Evolutionary conservation across 23 red algal species (phyloP), one percentile per base, ranked within the genome.

Genomic region (Gracilaria gracilis): DNA sequence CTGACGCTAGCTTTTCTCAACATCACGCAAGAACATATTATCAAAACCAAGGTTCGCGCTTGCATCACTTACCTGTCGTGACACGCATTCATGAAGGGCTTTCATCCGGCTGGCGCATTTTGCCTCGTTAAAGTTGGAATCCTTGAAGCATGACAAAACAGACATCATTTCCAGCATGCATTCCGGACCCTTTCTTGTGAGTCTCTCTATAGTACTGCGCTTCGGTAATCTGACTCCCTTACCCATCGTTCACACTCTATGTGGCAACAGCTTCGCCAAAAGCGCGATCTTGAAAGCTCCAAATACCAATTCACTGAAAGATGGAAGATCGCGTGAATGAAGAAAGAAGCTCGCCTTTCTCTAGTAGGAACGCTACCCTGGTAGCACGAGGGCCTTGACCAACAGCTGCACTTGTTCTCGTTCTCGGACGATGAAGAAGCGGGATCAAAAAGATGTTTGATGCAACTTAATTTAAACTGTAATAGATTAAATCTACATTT

Each of bases 171-270:
- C 93, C 15, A 55, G 34, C 48, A 85, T 51, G 55, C 93, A 95
- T 75, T 82, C 83, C 14, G 93, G 50, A 14, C 75, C 49, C 58
- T 49, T 89, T 33, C 62, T 55, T 20, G 86, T 90, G 36, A 95
- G 64, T 6, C 93, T 83, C 50, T 95, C 93, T 31, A 95, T 95
- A 19, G 72, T 85, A 23, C 79, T 82, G 75, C 93, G 93, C 78
- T 95, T 95, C 17, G 93, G 93, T 34, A 95, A 67, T 71, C 79
- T 65, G 23, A 83, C n/a, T 47, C 57, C 81, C 36, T 55, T 67
- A 33, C 32, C 64, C 64, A 69, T 69, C 32, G 59, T 27, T 24
- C 2, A 62, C 24, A 25, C 59, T 27, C 24, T 2, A 62, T 4
- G 2, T 38, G 32, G 64, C 1, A 69, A 32, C 9, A 20, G 13